Conservation (phyloP, 176 grass and related monocot genomes). For the Eragrostis curvula region DNA sequence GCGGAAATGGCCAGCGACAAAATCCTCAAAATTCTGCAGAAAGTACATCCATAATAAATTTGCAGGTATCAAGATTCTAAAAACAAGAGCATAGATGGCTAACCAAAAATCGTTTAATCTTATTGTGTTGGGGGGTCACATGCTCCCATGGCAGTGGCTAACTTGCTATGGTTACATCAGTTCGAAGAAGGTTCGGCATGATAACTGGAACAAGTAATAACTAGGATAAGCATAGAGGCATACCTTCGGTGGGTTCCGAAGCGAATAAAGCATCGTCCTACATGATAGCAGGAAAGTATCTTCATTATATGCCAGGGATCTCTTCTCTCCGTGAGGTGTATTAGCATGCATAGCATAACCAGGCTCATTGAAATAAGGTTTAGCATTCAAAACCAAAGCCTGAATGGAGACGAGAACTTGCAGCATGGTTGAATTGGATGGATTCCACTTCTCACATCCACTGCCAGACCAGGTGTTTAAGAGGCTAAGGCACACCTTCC, state of each 20-base stretch:
- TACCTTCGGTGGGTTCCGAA: constrained; percentile 84
- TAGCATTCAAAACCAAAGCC: constrained; percentile 86
- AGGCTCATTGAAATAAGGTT: constrained; percentile 93
- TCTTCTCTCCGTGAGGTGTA: constrained; percentile 68
- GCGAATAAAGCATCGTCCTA: constrained; percentile 83
- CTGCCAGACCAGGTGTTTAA: constrained; percentile 84
- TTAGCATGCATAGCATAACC: constrained; percentile 56
- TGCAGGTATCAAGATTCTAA: not conserved
- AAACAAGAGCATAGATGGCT: constrained; percentile 4
- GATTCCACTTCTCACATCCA: constrained; percentile 81
- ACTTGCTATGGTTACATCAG: not conserved
- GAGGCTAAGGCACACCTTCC: constrained; percentile 94
- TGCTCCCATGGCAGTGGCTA: not conserved
- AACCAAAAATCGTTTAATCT: not conserved
- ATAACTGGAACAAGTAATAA: constrained; percentile 7
- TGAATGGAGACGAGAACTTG: constrained; percentile 89
- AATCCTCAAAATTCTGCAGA: constrained; percentile 81
- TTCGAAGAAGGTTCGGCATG: not conserved
- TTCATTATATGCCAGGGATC: constrained; percentile 77
- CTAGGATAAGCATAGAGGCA: constrained; percentile 24
- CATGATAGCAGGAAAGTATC: constrained; percentile 85
- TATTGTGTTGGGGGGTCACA: not conserved
- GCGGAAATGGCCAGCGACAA: constrained; percentile 74
- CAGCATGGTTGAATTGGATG: constrained; percentile 76
- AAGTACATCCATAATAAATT: constrained; percentile 10